Percentiles rank a stretch among this genome's conserved stretches.
These are phyloP conservation scores for Kodamaea kakaduensis DNA, from an alignment of 805 yeast species.

Conservation along the genomic window DNA sequence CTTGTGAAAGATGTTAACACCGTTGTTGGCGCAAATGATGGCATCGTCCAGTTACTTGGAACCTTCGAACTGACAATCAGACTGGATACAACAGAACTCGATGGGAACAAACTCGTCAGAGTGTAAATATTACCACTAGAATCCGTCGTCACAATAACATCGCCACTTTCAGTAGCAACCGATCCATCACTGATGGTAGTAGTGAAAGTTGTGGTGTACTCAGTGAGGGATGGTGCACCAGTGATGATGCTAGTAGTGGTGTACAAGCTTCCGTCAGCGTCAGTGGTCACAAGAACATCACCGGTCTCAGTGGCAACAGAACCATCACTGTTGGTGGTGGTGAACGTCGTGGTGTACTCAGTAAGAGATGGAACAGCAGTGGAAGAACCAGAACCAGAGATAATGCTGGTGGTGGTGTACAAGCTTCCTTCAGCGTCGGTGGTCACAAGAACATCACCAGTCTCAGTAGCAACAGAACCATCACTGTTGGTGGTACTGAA, in stretches of 20 bases:
- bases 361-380: no score
- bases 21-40: no score
- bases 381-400: no score
- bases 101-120: constrained; percentile 1
- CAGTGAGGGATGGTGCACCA: constrained; percentile 5
- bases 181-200: constrained; percentile 15
- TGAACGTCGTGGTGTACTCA: constrained; percentile 17
- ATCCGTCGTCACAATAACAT: constrained; percentile 15
- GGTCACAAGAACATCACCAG: no score
- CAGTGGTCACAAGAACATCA: constrained; percentile 16
- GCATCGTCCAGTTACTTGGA: no score
- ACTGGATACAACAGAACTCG: no score
- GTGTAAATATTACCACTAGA: constrained; percentile 17
- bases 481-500: no score
- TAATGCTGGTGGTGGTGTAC: no score
- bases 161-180: constrained; percentile 11
- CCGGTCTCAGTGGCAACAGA: constrained; percentile 16
- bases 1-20: no score
- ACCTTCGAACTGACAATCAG: no score
- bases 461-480: no score
- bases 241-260: constrained; percentile 13
- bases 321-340: constrained; percentile 15
- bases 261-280: constrained; percentile 14
- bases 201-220: constrained; percentile 12
- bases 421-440: no score